These are phyloP conservation scores for maize (Zea mays) DNA, from an alignment of 176 grass and related monocot genomes.

Conservation along the genomic window DNA sequence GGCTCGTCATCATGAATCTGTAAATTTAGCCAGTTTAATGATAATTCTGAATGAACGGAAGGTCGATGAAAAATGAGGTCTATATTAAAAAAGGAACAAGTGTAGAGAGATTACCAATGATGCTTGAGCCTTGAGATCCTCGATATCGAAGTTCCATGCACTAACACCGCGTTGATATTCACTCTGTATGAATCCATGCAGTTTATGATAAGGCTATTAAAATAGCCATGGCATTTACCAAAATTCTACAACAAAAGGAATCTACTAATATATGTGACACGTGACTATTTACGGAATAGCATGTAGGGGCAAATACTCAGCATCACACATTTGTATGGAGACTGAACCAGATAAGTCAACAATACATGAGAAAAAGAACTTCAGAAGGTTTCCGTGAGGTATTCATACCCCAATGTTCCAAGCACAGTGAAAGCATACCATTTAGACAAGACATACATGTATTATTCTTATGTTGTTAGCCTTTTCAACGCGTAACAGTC, in stretches of 20 bases:
- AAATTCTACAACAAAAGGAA: conserved; percentile 19
- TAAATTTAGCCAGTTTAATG: conserved; percentile 39
- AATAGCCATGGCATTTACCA: neutral
- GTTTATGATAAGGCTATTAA: conserved; percentile 2
- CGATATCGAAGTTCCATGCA: conserved; percentile 99
- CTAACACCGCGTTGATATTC: conserved; percentile 98
- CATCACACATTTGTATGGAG: conserved; percentile 2
- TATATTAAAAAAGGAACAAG: conserved; percentile 30
- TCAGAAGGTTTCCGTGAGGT: conserved; percentile 20
- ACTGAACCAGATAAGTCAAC: neutral
- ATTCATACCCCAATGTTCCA: neutral
- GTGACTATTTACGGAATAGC: neutral
- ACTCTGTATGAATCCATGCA: conserved; percentile 55
- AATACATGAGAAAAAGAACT: neutral
- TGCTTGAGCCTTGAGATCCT: conserved; percentile 98
- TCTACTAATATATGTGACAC: neutral
- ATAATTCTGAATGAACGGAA: conserved; percentile 22
- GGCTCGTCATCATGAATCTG: conserved; percentile 80
- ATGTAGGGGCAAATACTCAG: neutral
- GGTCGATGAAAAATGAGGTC: conserved; percentile 2
- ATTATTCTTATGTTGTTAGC: neutral
- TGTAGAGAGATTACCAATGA: conserved; percentile 63
- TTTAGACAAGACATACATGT: neutral
- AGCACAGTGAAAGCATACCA: neutral
- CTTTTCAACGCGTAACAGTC: conserved; percentile 17